Evolutionary conservation across 1,284 basidiomycete genomes (phyloP), one percentile per base, ranked within the genome.

Genomic region (Phylloporus sp.): DNA sequence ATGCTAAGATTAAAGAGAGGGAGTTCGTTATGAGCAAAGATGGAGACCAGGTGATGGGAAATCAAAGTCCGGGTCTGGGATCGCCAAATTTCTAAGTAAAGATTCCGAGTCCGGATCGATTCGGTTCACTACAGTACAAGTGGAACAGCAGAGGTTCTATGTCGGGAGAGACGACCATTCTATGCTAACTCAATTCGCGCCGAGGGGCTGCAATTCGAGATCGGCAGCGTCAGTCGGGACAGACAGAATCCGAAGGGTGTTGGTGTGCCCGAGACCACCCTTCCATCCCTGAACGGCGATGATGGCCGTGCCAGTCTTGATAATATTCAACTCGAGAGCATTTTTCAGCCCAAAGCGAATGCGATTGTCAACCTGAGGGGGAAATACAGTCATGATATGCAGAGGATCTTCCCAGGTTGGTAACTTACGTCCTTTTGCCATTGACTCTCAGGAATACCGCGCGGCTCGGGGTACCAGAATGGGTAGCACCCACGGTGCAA

Each of bases 241-340:
- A 60, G 86, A 86, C 70, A 94, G 77, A 64, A 94, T 84, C 62
- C 92, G 89, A 63, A 94, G 81, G 26, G 92, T 94, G 82, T 94
- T 94, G 66, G 92, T 94, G 83, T 98, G 94, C 51, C 96, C 96
- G 63, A 97, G 87, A 68, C 98, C 97, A 60, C 95, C 95, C 82
- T 97, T 96, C 97, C 97, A 99, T 56, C 98, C 98, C 80, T 99
- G 98, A 15, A 99, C 91, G 56, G 97, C 97, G 72, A 99, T 87
- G 74, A 99, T 87, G 26, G 95, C 95, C 63, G 91, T 91, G 62
- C 96, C 95, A 62, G 94, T 89, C 77, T 91, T 89, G 82, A 99
- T 90, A 77, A 99, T 89, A 69, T 93, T 92, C 75, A 99, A 81
- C 44, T 83, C 84, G 56, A 99, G 84, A n/a, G 95, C 98, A 76